Evolutionary conservation across 1,284 basidiomycete species (phyloP).

Genomic region (Lignosus rhinocerotis): DNA sequence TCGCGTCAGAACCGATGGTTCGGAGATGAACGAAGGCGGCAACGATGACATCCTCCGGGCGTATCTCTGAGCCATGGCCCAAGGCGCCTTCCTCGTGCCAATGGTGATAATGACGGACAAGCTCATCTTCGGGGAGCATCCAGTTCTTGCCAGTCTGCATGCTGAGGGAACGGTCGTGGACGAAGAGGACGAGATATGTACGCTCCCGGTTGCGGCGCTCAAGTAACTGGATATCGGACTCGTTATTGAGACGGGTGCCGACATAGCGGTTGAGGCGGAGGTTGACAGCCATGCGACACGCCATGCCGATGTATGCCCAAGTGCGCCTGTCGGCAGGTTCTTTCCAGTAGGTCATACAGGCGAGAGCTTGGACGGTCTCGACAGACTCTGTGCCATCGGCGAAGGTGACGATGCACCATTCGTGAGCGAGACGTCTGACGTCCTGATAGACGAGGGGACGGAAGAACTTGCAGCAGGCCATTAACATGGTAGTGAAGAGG

Average conservation of each 20-base stretch:
- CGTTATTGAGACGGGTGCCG: constrained; percentile 50
- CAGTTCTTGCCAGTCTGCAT: constrained; percentile 81
- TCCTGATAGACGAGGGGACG: constrained; percentile 65
- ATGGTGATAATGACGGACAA: constrained; percentile 60
- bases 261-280: constrained; percentile 72
- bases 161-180: constrained; percentile 80
- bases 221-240: constrained; percentile 61
- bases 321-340: constrained; percentile 80
- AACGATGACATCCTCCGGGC: constrained; percentile 78
- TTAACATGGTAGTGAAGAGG: constrained; percentile 79
- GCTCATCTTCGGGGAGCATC: constrained; percentile 83
- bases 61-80: constrained; percentile 38
- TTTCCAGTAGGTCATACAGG: constrained; percentile 85
- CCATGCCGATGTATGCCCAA: constrained; percentile 84
- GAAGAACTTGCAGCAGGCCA: constrained; percentile 86
- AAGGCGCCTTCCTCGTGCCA: constrained; percentile 68
- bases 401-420: constrained; percentile 74
- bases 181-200: constrained; percentile 80
- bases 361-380: constrained; percentile 82
- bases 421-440: constrained; percentile 68
- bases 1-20: constrained; percentile 76
- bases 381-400: constrained; percentile 74
- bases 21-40: constrained; percentile 74
- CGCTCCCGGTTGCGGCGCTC: constrained; percentile 81
- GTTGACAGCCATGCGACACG: constrained; percentile 85